phyloP scores from a whole-genome alignment of 2,329 filamentous ascomycete genomes.

The Teratosphaeria destructans region DNA sequence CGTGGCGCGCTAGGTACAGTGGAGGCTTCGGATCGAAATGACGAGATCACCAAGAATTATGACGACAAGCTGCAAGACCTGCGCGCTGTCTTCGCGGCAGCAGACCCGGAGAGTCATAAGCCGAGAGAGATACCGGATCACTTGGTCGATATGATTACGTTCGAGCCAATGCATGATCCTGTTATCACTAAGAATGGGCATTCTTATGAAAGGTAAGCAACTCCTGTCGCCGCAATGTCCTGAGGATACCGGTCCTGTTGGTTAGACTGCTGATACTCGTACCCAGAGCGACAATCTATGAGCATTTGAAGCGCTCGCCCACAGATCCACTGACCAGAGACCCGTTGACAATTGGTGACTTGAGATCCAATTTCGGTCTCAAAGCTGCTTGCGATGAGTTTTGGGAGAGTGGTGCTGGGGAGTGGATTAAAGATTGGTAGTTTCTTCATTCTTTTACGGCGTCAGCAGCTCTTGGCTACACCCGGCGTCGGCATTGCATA shows the following conservation, averaged over 20 bases:
- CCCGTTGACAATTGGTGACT: slow-evolving; percentile 54
- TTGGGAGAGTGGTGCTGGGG: slow-evolving; percentile 75
- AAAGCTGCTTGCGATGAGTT: slow-evolving; percentile 80
- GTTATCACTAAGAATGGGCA: slow-evolving; percentile 70
- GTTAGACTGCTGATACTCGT: not conserved
- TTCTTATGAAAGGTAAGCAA: slow-evolving; percentile 62
- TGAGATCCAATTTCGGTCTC: slow-evolving; percentile 72
- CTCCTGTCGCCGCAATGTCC: not conserved
- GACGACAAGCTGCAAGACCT: slow-evolving; percentile 35
- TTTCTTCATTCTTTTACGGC: not conserved
- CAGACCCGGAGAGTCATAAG: slow-evolving; percentile 34
- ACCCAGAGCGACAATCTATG: slow-evolving; percentile 56
- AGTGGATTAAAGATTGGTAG: slow-evolving; percentile 48
- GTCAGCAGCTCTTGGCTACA: not conserved
- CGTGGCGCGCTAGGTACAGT: slow-evolving; percentile 31
- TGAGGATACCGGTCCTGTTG: not conserved
- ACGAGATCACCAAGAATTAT: slow-evolving; percentile 32
- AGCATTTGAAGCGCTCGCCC: slow-evolving; percentile 65
- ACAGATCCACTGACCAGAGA: slow-evolving; percentile 80
- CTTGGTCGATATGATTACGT: slow-evolving; percentile 53
- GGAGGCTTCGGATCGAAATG: slow-evolving; percentile 38
- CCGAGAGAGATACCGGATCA: slow-evolving; percentile 60
- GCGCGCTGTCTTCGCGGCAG: slow-evolving; percentile 36
- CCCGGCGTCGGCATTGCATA: too few relatives aligned
- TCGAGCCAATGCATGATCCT: slow-evolving; percentile 28